Evolutionary conservation across 2,329 filamentous ascomycete genomes (phyloP), one percentile per base, ranked within the genome.

Genomic region (Cytospora mali): DNA sequence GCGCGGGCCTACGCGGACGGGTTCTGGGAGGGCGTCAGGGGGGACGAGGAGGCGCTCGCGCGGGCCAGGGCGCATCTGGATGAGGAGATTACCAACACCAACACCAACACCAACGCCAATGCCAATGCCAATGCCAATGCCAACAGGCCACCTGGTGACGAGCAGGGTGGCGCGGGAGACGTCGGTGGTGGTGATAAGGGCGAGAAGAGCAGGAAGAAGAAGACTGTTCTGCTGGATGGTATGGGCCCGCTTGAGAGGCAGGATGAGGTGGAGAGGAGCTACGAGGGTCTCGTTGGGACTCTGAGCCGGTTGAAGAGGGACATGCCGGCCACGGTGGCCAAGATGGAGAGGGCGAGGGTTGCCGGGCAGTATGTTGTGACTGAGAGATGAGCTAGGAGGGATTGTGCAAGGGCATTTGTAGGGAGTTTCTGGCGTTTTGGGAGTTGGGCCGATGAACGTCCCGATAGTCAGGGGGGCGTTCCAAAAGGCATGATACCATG

Each of bases 311-410:
- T 88, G 62, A 86, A 86, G 77, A 79, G 79, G 68, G 82, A 84
- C 39, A 83, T 89, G 82, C 84, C 86, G 18, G 80, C 83, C 23
- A 82, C 83, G 4, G 84, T 87, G 69, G 87, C 86, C 59, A 84
- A 80, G 73, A 88, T 88, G 82, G 86, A 88, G 77, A 79, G 86
- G 73, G 86, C 87, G 62, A 77, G 83, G 65, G 80, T 83, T 18
- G 86, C 85, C 25, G 84, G 81, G 18, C 79, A 84, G 67, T 87
- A 87, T 71, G 83, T 85, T 9, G 76, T 83, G 55, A 76, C 76
- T n/a, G 76, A 77, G 68, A 69, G 73, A 66, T 76, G 70, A 73
- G 49, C 54, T 13, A 1, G 14, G 28, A 42, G 25, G 23, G 58
- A 33, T 35, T 52, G 25, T 11, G 28, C 18, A 14, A 2, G 27